Evolutionary conservation across 495 filamentous ascomycete species (phyloP).

Genomic region (Rusavskia elegans): DNA sequence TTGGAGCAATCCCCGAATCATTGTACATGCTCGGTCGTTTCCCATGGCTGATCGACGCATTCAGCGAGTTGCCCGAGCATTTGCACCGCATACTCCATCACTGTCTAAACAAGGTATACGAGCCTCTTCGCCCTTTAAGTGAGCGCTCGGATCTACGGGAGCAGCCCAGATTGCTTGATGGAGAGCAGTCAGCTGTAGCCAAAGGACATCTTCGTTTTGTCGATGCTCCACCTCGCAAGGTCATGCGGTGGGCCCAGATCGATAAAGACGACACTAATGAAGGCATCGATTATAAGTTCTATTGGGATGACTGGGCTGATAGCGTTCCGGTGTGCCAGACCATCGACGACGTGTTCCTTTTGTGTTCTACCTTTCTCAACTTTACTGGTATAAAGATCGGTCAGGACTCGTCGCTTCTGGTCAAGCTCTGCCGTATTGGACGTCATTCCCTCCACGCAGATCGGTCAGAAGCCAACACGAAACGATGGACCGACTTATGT

Average conservation of each 20-base stretch:
- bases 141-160: conserved; percentile 24
- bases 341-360: conserved; percentile 75
- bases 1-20: conserved; percentile 85
- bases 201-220: conserved; percentile 50
- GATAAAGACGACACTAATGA: conserved; percentile 60
- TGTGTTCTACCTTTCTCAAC: conserved; percentile 75
- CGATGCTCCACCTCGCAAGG: conserved; percentile 39
- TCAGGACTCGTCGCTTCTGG: conserved; percentile 58
- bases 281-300: conserved; percentile 68
- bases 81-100: conserved; percentile 75
- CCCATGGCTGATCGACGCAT: conserved; percentile 74
- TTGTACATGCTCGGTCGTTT: conserved; percentile 85
- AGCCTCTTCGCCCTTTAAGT: conserved; percentile 30
- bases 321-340: conserved; percentile 81
- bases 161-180: conserved; percentile 33
- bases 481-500: conserved; percentile 66
- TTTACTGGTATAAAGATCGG: conserved; percentile 77
- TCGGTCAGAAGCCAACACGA: conserved; percentile 45
- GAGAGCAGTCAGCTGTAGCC: conserved; percentile 43
- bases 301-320: conserved; percentile 95
- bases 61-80: conserved; percentile 59
- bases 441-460: conserved; percentile 55
- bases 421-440: conserved; percentile 71
- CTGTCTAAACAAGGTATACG: conserved; percentile 55
- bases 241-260: conserved; percentile 60